A percentile compares a stretch with the other conserved stretches of the same genome.
These are phyloP conservation scores for Trichoderma sp. DNA, from an alignment of 2,329 filamentous ascomycete genomes.

Conservation along the genomic window DNA sequence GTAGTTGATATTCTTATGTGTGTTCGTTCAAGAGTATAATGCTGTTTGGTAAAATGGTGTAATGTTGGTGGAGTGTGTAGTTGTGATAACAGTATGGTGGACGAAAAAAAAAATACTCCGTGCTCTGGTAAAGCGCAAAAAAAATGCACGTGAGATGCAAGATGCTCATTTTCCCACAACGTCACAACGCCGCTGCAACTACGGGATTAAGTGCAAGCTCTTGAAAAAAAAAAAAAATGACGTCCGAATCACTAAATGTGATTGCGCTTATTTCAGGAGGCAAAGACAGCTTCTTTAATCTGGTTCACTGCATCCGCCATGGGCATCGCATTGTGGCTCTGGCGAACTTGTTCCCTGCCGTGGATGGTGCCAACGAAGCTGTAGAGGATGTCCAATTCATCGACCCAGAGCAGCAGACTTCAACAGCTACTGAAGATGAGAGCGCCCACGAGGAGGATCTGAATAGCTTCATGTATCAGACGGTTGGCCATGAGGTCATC, in stretches of 20 bases:
- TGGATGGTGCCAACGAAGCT: background rate
- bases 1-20: background rate
- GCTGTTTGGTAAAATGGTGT: background rate
- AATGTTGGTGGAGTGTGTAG: background rate
- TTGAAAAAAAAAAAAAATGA: conserved; percentile 41
- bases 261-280: conserved; percentile 94
- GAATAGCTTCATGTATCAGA: conserved; percentile 99
- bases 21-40: background rate
- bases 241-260: conserved; percentile 63
- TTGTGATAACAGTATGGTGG: background rate
- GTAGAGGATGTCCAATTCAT: conserved; percentile 24
- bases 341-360: conserved; percentile 75
- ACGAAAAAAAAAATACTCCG: background rate
- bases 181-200: background rate
- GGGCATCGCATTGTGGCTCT: conserved; percentile 85
- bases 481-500: conserved; percentile 84
- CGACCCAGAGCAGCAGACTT: conserved; percentile 24
- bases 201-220: background rate
- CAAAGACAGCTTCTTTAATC: conserved; percentile 94
- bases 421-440: background rate
- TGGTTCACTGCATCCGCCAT: conserved; percentile 85
- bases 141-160: conserved; percentile 23
- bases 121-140: background rate
- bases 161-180: background rate
- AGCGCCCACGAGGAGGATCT: conserved; percentile 53